Evolutionary conservation across 2,329 filamentous ascomycete species (phyloP).

Genomic region (Endothia cerciana): DNA sequence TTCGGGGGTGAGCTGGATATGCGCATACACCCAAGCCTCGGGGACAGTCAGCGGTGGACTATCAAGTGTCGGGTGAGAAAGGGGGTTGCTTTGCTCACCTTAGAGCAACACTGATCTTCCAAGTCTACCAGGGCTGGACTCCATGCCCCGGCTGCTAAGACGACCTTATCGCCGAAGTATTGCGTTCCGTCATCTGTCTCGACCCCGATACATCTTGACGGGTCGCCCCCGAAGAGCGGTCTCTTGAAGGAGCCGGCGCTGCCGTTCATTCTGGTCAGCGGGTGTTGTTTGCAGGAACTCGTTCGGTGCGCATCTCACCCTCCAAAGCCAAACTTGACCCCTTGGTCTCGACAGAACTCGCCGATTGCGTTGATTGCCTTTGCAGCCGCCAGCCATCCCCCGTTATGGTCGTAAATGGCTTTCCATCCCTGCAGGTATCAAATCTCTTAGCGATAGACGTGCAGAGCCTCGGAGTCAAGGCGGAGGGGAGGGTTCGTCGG

Average conservation of each 20-base stretch:
- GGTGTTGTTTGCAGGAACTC: too few species aligned
- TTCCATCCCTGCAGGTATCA: slow-evolving; percentile 45
- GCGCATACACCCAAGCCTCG: slow-evolving; percentile 50
- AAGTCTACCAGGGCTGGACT: slow-evolving; percentile 41
- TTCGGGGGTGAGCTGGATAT: slow-evolving; percentile 46
- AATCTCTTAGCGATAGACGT: not conserved
- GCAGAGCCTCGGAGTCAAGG: too few species aligned
- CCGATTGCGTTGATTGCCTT: slow-evolving; percentile 53
- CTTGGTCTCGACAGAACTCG: slow-evolving; percentile 40
- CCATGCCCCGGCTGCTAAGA: slow-evolving; percentile 47
- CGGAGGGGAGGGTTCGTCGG: not conserved
- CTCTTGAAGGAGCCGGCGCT: slow-evolving; percentile 48
- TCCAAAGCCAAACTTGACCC: slow-evolving; percentile 48
- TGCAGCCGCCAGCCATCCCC: slow-evolving; percentile 51
- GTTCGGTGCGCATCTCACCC: slow-evolving; percentile 32
- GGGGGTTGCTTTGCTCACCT: slow-evolving; percentile 31
- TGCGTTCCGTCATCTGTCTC: slow-evolving; percentile 46
- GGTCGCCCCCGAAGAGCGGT: slow-evolving; percentile 44
- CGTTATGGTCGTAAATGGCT: slow-evolving; percentile 46
- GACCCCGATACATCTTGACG: slow-evolving; percentile 43
- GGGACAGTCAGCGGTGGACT: slow-evolving; percentile 20
- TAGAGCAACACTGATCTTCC: slow-evolving; percentile 44
- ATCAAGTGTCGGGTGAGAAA: not conserved
- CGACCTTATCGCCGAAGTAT: slow-evolving; percentile 48
- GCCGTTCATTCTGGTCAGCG: too few species aligned